phyloP scores from a whole-genome alignment of 1,284 basidiomycete species.

The Boletus subluridellus region DNA sequence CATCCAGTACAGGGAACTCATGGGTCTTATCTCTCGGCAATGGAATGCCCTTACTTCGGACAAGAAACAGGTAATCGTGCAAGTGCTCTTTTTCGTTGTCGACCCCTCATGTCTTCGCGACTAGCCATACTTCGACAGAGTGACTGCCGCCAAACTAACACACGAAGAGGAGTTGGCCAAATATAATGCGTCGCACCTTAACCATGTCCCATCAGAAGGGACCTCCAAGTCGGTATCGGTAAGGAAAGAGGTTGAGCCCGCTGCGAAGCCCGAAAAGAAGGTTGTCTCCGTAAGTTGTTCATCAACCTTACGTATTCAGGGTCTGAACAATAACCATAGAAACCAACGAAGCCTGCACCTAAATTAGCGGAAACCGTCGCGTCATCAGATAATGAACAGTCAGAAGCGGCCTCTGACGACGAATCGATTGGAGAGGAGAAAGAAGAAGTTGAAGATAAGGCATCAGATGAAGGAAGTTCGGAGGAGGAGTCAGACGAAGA shows the following conservation, averaged over 20 bases:
- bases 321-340: conserved; percentile 24
- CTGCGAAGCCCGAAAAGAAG: conserved; percentile 28
- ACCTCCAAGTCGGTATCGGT: conserved; percentile 21
- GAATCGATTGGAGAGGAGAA: conserved; percentile 21
- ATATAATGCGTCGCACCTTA: conserved; percentile 49
- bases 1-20: conserved; percentile 69
- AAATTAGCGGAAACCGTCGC: conserved; percentile 29
- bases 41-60: conserved; percentile 71
- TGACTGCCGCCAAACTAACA: conserved; percentile 43
- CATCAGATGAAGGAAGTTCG: conserved; percentile 33
- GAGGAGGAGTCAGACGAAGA: conserved; percentile 21
- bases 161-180: conserved; percentile 50
- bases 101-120: conserved; percentile 8
- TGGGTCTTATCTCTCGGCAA: conserved; percentile 66
- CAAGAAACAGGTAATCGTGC: conserved; percentile 64
- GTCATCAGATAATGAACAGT: conserved; percentile 28
- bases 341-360: conserved; percentile 21
- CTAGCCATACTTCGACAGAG: conserved; percentile 30
- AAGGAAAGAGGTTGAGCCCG: conserved; percentile 20
- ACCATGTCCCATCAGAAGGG: conserved; percentile 40
- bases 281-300: conserved; percentile 13
- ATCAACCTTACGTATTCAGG: conserved; percentile 6
- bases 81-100: not conserved
- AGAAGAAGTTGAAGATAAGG: conserved; percentile 33
- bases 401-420: conserved; percentile 24